Percentiles rank a stretch among this genome's conserved stretches.
phyloP scores from a whole-genome alignment of 768 basidiomycete genomes.

The Suillus discolor region DNA sequence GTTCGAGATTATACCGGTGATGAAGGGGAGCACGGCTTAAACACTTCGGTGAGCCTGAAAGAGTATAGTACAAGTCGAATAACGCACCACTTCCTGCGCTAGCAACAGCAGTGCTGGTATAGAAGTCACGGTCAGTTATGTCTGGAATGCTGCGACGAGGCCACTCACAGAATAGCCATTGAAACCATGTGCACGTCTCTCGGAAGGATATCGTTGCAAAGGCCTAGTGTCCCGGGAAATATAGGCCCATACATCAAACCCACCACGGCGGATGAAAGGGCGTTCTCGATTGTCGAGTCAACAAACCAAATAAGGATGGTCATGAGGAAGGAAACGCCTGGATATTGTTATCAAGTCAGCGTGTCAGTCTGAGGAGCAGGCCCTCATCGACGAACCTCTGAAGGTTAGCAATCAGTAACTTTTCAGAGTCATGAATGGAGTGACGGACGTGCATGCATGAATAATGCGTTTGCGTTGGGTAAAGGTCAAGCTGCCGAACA shows the following conservation, averaged over 20 bases:
- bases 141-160: not conserved
- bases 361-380: conserved; percentile 4
- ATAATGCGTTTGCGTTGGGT: conserved; percentile 47
- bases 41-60: not conserved
- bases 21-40: conserved; percentile 52
- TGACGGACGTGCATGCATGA: conserved; percentile 47
- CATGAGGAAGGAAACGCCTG: conserved; percentile 48
- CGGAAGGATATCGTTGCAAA: conserved; percentile 50
- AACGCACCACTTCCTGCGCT: conserved; percentile 48
- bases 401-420: conserved; percentile 11
- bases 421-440: conserved; percentile 5
- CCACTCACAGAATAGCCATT: conserved; percentile 56
- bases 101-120: conserved; percentile 43
- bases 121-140: not conserved
- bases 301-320: conserved; percentile 56
- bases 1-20: conserved; percentile 46
- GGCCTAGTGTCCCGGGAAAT: conserved; percentile 47
- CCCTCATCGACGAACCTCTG: conserved; percentile 28
- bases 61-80: not conserved
- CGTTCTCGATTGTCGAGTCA: conserved; percentile 47
- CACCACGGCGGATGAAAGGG: conserved; percentile 48
- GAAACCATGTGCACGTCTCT: conserved; percentile 49
- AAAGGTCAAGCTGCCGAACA: conserved; percentile 40
- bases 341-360: not conserved
- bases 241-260: conserved; percentile 53